A percentile compares a stretch with the other conserved stretches of the same genome.
These are phyloP conservation scores for Sordariomycetes sp. DNA, from an alignment of 2,329 filamentous ascomycete species.

Conservation along the genomic window DNA sequence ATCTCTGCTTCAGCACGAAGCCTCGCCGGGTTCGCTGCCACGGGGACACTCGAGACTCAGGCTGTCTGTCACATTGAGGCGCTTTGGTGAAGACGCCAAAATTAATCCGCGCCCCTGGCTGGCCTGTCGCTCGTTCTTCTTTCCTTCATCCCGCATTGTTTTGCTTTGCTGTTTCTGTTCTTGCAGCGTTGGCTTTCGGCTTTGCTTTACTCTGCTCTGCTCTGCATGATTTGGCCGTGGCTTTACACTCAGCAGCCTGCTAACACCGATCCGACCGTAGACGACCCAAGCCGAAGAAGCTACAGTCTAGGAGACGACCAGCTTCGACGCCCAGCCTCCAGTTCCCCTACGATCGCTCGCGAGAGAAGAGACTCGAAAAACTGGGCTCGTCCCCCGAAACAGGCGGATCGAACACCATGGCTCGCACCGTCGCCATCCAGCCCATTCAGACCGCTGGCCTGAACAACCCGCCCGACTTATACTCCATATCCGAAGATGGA, in stretches of 20 bases:
- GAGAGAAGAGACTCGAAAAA: not conserved
- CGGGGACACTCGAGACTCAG: not conserved
- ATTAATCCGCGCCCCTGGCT: not conserved
- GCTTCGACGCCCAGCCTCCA: not conserved
- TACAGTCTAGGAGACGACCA: not conserved
- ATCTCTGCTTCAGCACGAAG: constrained; percentile 2
- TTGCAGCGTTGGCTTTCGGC: no score
- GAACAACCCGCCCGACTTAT: constrained; percentile 1
- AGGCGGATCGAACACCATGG: constrained; percentile 1
- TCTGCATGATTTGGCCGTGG: no score
- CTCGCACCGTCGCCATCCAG: constrained; percentile 6
- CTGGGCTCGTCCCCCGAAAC: not conserved
- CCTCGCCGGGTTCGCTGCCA: no score
- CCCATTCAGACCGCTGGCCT: constrained; percentile 4
- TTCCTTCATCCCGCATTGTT: not conserved
- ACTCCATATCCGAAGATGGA: constrained; percentile 4
- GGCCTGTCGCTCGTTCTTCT: not conserved
- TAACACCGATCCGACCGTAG: no score
- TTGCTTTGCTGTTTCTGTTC: not conserved
- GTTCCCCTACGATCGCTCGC: not conserved
- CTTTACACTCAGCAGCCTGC: no score
- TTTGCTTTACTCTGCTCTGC: no score
- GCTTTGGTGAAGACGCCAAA: no score
- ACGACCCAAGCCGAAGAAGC: not conserved
- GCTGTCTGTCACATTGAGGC: no score